Conservation (phyloP, 371 early-diverging fungal species). For the Dichotomocladium elegans region DNA sequence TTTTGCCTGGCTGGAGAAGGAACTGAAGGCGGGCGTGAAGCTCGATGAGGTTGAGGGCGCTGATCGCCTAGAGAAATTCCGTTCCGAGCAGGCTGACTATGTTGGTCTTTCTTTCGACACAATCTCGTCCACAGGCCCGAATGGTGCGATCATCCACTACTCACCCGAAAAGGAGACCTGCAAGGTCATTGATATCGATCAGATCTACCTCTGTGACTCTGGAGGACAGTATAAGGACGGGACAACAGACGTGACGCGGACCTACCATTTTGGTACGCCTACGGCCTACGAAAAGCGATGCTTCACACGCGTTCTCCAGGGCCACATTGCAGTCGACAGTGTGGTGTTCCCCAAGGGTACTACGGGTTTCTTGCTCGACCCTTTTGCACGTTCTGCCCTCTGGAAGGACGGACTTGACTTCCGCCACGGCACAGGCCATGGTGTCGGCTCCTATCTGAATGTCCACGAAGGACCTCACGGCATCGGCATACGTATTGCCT, state of each 20-base stretch:
- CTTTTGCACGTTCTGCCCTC: conserved; percentile 82
- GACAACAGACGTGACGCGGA: conserved; percentile 99
- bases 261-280: conserved; percentile 91
- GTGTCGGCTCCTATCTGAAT: conserved; percentile 98
- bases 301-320: conserved; percentile 97
- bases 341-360: conserved; percentile 89
- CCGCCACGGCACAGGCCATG: conserved; percentile 99
- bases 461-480: conserved; percentile 99
- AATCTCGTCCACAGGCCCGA: conserved; percentile 88
- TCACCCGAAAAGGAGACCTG: conserved; percentile 75
- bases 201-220: conserved; percentile 95
- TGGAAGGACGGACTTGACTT: conserved; percentile 96
- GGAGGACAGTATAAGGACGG: conserved; percentile 98
- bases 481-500: conserved; percentile 76
- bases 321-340: conserved; percentile 91
- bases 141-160: conserved; percentile 98
- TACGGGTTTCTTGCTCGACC: conserved; percentile 84
- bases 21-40: conserved; percentile 57
- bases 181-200: conserved; percentile 57
- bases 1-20: conserved; percentile 93
- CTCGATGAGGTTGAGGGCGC: conserved; percentile 76
- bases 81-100: conserved; percentile 28
- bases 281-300: conserved; percentile 83
- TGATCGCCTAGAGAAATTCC: conserved; percentile 69
- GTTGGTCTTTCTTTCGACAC: conserved; percentile 91